These are phyloP conservation scores for Massarina eburnea DNA, from an alignment of 2,329 filamentous ascomycete genomes.

Conservation along the genomic window DNA sequence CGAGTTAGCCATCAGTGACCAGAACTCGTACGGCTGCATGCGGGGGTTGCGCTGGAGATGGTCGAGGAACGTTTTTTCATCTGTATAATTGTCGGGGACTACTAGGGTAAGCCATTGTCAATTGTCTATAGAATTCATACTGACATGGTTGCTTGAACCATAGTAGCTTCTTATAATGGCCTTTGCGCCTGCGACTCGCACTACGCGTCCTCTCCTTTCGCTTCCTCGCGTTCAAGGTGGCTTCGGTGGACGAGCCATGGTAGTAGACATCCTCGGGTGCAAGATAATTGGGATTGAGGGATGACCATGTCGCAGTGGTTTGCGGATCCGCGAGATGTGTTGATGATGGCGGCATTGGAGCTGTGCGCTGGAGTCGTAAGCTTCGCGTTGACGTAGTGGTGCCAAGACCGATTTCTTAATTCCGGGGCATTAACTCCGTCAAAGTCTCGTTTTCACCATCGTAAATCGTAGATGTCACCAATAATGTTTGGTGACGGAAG, in stretches of 20 bases:
- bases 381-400: constrained; percentile 1
- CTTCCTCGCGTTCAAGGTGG: constrained; percentile 35
- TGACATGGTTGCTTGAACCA: constrained; percentile 96
- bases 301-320: constrained; percentile 3
- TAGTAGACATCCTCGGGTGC: constrained; percentile 84
- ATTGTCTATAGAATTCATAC: constrained; percentile 28
- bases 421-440: too few species aligned
- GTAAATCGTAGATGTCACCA: too few species aligned
- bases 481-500: too few species aligned
- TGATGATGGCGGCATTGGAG: constrained; percentile 15
- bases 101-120: constrained; percentile 2
- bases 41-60: constrained; percentile 93
- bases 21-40: constrained; percentile 95
- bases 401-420: background rate
- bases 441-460: too few species aligned
- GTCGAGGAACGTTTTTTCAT: constrained; percentile 94
- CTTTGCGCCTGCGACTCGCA: constrained; percentile 67
- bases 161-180: constrained; percentile 89
- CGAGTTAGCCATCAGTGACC: constrained; percentile 91
- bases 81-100: constrained; percentile 99
- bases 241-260: constrained; percentile 57
- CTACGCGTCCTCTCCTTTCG: constrained; percentile 60
- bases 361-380: background rate
- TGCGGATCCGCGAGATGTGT: constrained; percentile 9
- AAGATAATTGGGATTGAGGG: constrained; percentile 54